Evolutionary conservation across 495 filamentous ascomycete species (phyloP).

Genomic region (Pyrenula massariospora): DNA sequence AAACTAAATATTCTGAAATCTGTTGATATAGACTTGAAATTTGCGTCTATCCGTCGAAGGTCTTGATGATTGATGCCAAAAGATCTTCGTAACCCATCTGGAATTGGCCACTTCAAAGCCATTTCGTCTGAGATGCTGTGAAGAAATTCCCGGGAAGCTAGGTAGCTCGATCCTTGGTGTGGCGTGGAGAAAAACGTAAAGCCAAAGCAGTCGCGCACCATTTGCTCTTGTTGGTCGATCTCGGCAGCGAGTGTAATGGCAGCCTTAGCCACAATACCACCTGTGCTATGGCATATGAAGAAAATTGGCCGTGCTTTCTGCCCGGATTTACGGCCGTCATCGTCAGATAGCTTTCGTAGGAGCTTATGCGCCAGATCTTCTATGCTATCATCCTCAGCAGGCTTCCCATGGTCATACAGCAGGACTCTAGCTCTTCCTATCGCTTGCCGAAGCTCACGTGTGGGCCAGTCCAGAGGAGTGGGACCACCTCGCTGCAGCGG

Average conservation of each 20-base stretch:
- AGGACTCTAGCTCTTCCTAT: conserved; percentile 36
- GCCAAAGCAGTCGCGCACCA: conserved; percentile 47
- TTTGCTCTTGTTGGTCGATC: conserved; percentile 19
- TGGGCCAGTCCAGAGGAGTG: background rate
- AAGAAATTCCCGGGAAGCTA: conserved; percentile 44
- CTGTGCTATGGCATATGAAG: conserved; percentile 56
- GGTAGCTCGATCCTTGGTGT: conserved; percentile 53
- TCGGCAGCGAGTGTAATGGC: conserved; percentile 39
- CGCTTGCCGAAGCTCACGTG: conserved; percentile 12
- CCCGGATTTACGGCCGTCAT: conserved; percentile 20
- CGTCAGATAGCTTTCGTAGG: conserved; percentile 29
- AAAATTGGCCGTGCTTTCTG: conserved; percentile 37
- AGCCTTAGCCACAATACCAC: conserved; percentile 47
- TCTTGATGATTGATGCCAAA: conserved; percentile 35
- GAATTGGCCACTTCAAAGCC: conserved; percentile 40
- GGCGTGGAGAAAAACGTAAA: conserved; percentile 50
- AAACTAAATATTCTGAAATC: conserved; percentile 59
- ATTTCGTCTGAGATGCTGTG: conserved; percentile 42
- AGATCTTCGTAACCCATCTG: conserved; percentile 32
- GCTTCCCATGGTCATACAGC: conserved; percentile 41
- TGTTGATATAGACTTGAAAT: conserved; percentile 46
- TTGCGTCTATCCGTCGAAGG: conserved; percentile 37
- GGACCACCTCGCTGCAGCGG: background rate
- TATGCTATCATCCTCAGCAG: conserved; percentile 33
- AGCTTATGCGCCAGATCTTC: conserved; percentile 37